Percentiles rank a stretch among this genome's conserved stretches.
Evolutionary conservation across 2,329 filamentous ascomycete genomes (phyloP).

Genomic region (Xylogone sp.): DNA sequence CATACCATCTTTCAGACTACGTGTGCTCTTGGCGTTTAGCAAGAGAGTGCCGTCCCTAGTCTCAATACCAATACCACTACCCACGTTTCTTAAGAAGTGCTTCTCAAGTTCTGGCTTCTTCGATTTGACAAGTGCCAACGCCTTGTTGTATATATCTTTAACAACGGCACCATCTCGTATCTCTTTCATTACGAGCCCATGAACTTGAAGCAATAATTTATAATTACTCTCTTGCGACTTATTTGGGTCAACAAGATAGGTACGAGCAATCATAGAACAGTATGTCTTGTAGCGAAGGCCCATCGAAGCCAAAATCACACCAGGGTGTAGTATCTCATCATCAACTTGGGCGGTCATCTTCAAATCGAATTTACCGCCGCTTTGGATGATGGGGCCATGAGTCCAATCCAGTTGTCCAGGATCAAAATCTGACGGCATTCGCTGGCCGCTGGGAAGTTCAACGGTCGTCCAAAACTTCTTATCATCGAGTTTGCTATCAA

Average conservation of each 20-base stretch:
- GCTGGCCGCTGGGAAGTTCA: constrained; percentile 64
- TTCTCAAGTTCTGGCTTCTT: constrained; percentile 96
- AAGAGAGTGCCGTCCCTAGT: constrained; percentile 78
- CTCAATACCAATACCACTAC: constrained; percentile 90
- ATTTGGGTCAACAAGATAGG: constrained; percentile 95
- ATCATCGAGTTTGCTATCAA: constrained; percentile 89
- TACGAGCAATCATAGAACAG: constrained; percentile 85
- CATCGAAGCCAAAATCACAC: constrained; percentile 89
- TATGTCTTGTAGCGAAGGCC: constrained; percentile 96
- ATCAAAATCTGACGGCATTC: constrained; percentile 84
- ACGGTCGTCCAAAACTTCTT: constrained; percentile 86
- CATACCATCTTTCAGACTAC: constrained; percentile 92
- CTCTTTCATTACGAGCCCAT: constrained; percentile 87
- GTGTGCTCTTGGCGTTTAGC: constrained; percentile 80
- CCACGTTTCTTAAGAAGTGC: constrained; percentile 89
- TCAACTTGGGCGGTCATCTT: constrained; percentile 76
- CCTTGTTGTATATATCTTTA: constrained; percentile 91
- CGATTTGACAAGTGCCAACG: constrained; percentile 70
- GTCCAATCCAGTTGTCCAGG: constrained; percentile 90
- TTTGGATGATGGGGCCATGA: constrained; percentile 86
- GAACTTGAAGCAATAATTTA: constrained; percentile 78
- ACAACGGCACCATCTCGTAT: constrained; percentile 80
- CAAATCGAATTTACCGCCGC: constrained; percentile 91
- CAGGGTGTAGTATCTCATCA: constrained; percentile 78
- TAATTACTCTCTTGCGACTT: constrained; percentile 95